Base-by-base conservation (phyloP, 2,329 filamentous ascomycete genomes). In the Dendrostoma leiphaemia region DNA sequence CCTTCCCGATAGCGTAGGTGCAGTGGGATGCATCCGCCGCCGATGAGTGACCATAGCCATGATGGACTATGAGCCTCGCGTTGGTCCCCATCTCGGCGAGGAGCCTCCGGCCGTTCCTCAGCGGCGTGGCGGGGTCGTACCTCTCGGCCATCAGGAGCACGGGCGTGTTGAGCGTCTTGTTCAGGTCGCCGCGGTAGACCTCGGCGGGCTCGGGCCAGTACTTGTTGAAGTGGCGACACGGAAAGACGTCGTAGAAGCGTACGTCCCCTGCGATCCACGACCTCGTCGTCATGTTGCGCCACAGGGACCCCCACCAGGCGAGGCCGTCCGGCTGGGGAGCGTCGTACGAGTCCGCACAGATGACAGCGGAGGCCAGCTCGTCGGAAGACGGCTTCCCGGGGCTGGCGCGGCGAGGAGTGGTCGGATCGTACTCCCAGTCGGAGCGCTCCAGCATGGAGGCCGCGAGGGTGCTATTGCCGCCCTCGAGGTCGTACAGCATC, bases 41-140 rank as follows among this genome's bases (percentile, higher is more conserved):
- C 12, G 72, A 70, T n/a, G n/a, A n/a, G 55, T 80, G 76, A 0
- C 77, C 77, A 46, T 78, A 79, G 4, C 76, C 76, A 52, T 79
- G 76, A 52, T 80, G 77, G 5, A 64, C 75, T 29, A 80, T 65
- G n/a, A 80, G 63, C 6, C 75, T 61, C n/a, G 76, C 75, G 51
- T 79, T 80, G 6, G 60, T 51, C 0, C 75, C 77, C 75, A 80
- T 78, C 51, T 77, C 76, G 0, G 59, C 48, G n/a, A 73, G 53
- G 3, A 80, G 65, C 24, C 75, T 64, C 12, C 74, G 64, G 1
- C 76, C 76, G 53, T 80, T 79, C 5, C 75, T 69, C 40, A 80
- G 61, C 4, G 77, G 77, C 6, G 77, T 80, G 2, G 76, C 76
- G 0, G 77, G 76, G 53, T 80, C 77, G 53, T 80, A 74, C 6